Conservation (phyloP, 306 rosid genomes). For the Leucaena leucocephala region DNA sequence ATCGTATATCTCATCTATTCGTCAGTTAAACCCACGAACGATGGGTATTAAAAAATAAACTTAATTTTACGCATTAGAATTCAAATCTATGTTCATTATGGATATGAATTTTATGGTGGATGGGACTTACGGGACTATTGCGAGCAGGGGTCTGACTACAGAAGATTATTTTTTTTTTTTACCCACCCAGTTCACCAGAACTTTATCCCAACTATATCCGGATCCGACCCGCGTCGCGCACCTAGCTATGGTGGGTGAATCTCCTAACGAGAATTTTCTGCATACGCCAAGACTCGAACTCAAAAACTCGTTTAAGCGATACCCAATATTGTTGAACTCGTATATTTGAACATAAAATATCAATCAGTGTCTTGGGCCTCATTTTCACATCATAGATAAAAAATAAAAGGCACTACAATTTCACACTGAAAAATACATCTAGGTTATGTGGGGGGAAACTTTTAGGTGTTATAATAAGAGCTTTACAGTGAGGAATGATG, state of each 20-base stretch:
- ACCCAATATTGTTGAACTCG: too few relatives aligned
- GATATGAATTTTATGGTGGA: background rate
- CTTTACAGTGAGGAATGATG: conserved; percentile 38
- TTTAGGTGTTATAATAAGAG: conserved; percentile 30
- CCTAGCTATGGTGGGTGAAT: too few relatives aligned
- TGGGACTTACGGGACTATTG: background rate
- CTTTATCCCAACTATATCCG: too few relatives aligned
- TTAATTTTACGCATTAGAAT: background rate
- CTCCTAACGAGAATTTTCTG: too few relatives aligned
- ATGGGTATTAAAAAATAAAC: background rate
- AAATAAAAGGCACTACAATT: conserved; percentile 10
- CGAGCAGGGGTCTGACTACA: background rate
- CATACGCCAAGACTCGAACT: too few relatives aligned
- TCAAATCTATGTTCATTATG: background rate
- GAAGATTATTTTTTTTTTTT: too few relatives aligned
- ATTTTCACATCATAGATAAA: background rate
- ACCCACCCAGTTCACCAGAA: too few relatives aligned
- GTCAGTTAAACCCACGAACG: too few relatives aligned
- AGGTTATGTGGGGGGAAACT: background rate
- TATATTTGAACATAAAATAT: background rate
- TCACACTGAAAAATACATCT: conserved; percentile 32
- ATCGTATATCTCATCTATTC: too few relatives aligned
- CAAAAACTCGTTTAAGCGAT: too few relatives aligned
- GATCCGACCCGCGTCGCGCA: too few relatives aligned
- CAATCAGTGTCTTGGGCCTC: background rate